Base-by-base conservation (phyloP, 352 stramenopile genomes). In the Pseudoperonospora humuli region DNA sequence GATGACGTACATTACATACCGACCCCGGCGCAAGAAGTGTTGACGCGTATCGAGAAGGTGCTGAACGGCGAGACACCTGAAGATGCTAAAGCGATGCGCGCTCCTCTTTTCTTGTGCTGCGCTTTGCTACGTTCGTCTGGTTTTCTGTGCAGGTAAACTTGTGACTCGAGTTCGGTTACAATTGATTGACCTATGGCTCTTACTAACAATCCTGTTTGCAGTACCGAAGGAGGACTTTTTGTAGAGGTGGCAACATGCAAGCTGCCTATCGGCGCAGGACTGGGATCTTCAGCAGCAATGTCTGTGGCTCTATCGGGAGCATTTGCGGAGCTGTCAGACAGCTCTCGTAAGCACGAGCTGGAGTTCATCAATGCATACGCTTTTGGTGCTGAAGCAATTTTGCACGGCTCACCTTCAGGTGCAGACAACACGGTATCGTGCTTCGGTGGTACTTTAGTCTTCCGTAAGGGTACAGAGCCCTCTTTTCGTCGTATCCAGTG, bases 391-490 rank as follows among this genome's bases (percentile, higher is more conserved):
- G 90, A 97, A 61, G 76, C 86, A 13, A 78, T 97, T 37, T 59
- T 96, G 17, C 90, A 97, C 42, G 90, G 88, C 7, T 77, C 67
- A 8, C 90, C 90, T 31, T 96, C 86, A 9, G 90, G 90, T 31
- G 74, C 96, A 18, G 90, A 97, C 67, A 97, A 97, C 50, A 96
- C 84, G 1, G 77, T 96, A 9, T 86, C 78, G 19, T 77, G 76
- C 24, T 96, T 84, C 56, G 86, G 84, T 20, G 88, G 90, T 1
- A 65, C 85, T n/a, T 59, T 97, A 17, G 31, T 79, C 33, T 96
- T 94, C 53, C 56, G 66, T 10, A 89, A 86, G 39, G 43, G 61
- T 9, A 63, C 67, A 0, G 50, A 57, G 25, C 64, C 76, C 0
- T 64, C 57, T 8, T 81, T 85, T 40, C 43, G 58, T 29, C 48